Evolutionary conservation across 148 eudicot genomes (phyloP).

Genomic region (Fagopyrum homotropicum): DNA sequence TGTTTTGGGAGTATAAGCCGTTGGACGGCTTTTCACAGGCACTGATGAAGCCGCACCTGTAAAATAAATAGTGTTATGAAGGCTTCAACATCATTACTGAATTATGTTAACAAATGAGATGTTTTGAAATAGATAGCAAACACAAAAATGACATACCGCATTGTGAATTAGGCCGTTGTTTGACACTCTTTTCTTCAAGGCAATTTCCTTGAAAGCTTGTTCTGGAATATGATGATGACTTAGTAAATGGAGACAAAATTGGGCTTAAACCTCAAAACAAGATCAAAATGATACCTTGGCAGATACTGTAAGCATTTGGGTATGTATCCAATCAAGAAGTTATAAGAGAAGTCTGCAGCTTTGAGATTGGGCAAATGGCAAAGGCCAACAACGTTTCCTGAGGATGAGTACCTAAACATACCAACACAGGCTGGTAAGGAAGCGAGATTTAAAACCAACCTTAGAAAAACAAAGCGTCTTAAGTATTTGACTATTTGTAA

Average conservation of each 20-base stretch:
- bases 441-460: neutral
- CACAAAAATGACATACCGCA: slow-evolving; percentile 51
- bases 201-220: slow-evolving; percentile 87
- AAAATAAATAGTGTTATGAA: neutral
- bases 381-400: slow-evolving; percentile 42
- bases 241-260: neutral
- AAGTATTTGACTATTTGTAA: neutral
- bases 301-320: slow-evolving; percentile 79
- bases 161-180: slow-evolving; percentile 55
- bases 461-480: neutral
- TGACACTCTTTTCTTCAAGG: slow-evolving; percentile 54
- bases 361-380: slow-evolving; percentile 71
- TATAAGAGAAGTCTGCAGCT: slow-evolving; percentile 72
- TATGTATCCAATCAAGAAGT: slow-evolving; percentile 62
- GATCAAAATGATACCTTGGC: slow-evolving; percentile 51
- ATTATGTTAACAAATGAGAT: neutral
- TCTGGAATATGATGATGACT: slow-evolving; percentile 30
- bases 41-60: slow-evolving; percentile 42
- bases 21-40: slow-evolving; percentile 37
- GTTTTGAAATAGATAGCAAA: neutral
- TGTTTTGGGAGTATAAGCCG: slow-evolving; percentile 25
- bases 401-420: slow-evolving; percentile 51
- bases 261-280: neutral
- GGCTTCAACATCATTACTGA: neutral
- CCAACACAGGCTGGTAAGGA: slow-evolving; percentile 8